Base-by-base conservation (phyloP, 2,329 filamentous ascomycete genomes). In the Lecanicillium sp. region DNA sequence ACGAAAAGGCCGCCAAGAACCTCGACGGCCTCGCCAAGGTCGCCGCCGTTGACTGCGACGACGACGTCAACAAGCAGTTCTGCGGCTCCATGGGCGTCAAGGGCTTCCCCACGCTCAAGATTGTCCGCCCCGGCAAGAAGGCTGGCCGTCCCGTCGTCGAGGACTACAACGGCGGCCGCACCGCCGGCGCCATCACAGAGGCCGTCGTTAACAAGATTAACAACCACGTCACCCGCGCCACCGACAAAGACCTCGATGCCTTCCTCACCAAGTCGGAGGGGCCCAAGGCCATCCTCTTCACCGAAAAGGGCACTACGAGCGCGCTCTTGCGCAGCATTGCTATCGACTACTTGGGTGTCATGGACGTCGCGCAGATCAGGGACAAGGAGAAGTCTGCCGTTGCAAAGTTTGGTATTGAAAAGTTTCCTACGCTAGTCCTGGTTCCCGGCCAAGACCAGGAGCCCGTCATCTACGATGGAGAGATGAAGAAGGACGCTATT, bases 81-180 rank as follows among this genome's bases (percentile, higher is more conserved):
- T 98, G 93, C 66, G 82, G 84, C 39, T 70, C 75, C 56, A 87
- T 96, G 79, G 91, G 90, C 48, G 80, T 98, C 5, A 77, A 95
- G 69, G 93, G 93, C 50, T 98, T 96, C 70, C 93, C 93, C 1
- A 97, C 93, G 1, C 75, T 98, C 55, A 98, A 98, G 76, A 91
- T 95, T 40, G 81, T 97, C 45, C 83, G 82, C 19, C 93, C 93
- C 0, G 81, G 86, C 54, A 89, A 88, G 71, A 94, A 90, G 67
- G 70, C 78, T 26, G 67, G 69, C 29, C 85, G 83, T 62, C 91
- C 93, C 2, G 75, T 81, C 3, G 81, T 97, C 7, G 90, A 96
- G 65, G 90, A 96, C 63, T 98, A 98, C 69, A 78, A 93, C 51
- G 93, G 93, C 12, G 73, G 81, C 11, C 81, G 93, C 52, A 85